Evolutionary conservation across 352 stramenopile species (phyloP).

Genomic region (Thraustochytrium striatum): DNA sequence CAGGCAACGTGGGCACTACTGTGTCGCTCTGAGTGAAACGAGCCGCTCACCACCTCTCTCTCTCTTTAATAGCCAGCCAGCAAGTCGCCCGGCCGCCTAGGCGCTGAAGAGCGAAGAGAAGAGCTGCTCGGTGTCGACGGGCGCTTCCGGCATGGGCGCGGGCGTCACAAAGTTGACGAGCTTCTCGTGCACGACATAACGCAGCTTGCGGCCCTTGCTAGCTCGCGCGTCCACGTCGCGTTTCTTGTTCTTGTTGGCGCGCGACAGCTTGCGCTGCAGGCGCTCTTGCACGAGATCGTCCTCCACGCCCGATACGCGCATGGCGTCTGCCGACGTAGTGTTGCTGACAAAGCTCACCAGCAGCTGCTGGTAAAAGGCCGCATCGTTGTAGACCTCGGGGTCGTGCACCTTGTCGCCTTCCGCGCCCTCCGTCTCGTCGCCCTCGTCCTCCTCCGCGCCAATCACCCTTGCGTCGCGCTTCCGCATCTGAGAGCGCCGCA

Average conservation of each 20-base stretch:
- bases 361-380: slow-evolving; percentile 44
- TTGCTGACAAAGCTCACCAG: slow-evolving; percentile 42
- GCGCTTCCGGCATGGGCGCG: background rate
- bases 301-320: background rate
- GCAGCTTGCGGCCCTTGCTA: slow-evolving; percentile 45
- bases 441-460: background rate
- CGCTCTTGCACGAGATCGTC: slow-evolving; percentile 28
- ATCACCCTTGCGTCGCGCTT: background rate
- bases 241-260: slow-evolving; percentile 43
- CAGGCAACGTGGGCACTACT: too few species aligned
- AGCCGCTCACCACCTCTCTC: too few species aligned
- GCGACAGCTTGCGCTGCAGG: slow-evolving; percentile 19
- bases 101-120: slow-evolving; percentile 24
- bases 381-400: slow-evolving; percentile 41
- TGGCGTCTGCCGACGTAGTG: background rate
- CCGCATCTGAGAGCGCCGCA: background rate
- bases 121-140: slow-evolving; percentile 39
- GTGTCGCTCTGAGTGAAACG: too few species aligned
- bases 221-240: slow-evolving; percentile 37
- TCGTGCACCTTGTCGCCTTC: background rate
- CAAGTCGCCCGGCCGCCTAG: too few species aligned
- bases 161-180: slow-evolving; percentile 47
- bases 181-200: slow-evolving; percentile 42
- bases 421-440: background rate
- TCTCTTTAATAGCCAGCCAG: too few species aligned